phyloP scores from a whole-genome alignment of 345 rosid genomes.

The Euphorbia peplus region DNA sequence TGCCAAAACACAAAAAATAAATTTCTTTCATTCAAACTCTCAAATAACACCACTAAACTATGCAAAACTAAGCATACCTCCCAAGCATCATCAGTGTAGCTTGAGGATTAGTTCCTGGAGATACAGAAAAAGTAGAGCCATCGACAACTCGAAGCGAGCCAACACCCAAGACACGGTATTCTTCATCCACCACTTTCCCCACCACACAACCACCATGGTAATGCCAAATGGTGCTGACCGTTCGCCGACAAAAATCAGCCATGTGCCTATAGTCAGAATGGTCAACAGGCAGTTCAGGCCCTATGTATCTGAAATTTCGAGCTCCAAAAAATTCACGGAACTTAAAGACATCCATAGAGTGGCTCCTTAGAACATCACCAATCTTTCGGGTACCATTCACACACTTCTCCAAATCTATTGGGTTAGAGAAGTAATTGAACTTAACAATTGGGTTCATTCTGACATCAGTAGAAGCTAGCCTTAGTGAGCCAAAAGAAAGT shows the following conservation, averaged over 20 bases:
- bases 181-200: constrained; percentile 73
- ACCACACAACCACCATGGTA: constrained; percentile 89
- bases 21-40: not conserved
- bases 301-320: constrained; percentile 65
- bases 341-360: constrained; percentile 68
- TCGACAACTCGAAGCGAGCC: constrained; percentile 66
- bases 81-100: constrained; percentile 97
- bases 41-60: not conserved
- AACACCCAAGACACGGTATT: constrained; percentile 50
- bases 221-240: constrained; percentile 93
- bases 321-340: constrained; percentile 70
- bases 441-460: constrained; percentile 74
- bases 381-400: no score
- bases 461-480: constrained; percentile 83
- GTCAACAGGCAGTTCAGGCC: constrained; percentile 67
- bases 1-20: constrained; percentile 20
- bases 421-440: constrained; percentile 74
- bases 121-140: constrained; percentile 66
- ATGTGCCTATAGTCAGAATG: constrained; percentile 44
- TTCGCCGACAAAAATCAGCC: constrained; percentile 73
- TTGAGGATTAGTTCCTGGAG: constrained; percentile 96
- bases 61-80: constrained; percentile 35
- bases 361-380: not conserved
- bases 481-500: constrained; percentile 57
- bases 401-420: constrained; percentile 25